A percentile compares a stretch with the other conserved stretches of the same genome.
These are phyloP conservation scores for Eucalyptus dawsonii DNA, from an alignment of 345 rosid genomes.

Conservation along the genomic window DNA sequence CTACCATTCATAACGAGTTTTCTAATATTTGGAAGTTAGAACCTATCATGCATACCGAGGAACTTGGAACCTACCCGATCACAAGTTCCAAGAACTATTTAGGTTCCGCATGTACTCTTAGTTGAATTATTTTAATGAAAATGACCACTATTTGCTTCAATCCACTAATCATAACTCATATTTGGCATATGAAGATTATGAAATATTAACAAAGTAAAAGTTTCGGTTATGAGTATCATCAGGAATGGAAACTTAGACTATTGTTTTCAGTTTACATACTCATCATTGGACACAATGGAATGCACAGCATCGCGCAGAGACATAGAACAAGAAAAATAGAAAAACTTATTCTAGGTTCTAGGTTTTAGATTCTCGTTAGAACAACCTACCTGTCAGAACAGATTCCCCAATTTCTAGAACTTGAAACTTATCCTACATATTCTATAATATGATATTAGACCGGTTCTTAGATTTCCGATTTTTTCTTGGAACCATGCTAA, in stretches of 20 bases:
- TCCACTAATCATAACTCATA: not conserved
- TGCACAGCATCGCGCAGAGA: accelerated
- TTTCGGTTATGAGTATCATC: too few species aligned
- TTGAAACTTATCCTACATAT: not conserved
- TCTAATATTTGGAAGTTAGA: not conserved
- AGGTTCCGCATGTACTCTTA: not conserved
- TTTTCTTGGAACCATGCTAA: not conserved
- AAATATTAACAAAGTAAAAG: not conserved
- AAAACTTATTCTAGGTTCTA: not conserved
- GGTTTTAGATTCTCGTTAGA: accelerated
- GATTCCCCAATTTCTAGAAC: too few species aligned
- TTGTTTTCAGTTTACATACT: not conserved
- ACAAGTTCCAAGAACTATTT: too few species aligned
- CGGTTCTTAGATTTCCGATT: too few species aligned
- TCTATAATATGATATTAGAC: accelerated
- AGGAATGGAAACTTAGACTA: too few species aligned
- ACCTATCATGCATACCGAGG: not conserved
- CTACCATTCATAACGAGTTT: not conserved
- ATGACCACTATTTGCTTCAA: not conserved
- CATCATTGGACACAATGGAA: not conserved
- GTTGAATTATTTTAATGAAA: not conserved
- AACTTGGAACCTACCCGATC: not conserved
- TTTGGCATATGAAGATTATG: too few species aligned
- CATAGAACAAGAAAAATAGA: not conserved
- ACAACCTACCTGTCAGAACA: not conserved